Conservation (phyloP, 2,329 filamentous ascomycete species). For the Alternaria metachromatica region DNA sequence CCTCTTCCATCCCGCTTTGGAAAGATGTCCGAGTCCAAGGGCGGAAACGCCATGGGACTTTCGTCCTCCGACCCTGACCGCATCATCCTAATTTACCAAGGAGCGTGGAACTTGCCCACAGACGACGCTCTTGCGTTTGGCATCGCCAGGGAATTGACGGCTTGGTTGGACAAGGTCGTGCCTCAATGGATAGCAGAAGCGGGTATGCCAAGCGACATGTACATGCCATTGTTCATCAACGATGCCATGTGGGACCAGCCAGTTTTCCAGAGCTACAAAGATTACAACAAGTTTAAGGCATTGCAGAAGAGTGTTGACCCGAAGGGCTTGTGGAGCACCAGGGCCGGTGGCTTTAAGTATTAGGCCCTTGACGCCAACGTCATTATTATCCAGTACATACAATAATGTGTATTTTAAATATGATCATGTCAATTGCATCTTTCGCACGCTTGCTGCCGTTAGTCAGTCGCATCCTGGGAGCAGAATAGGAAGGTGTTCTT, state of each 20-base stretch:
- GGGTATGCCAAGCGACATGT: constrained; percentile 19
- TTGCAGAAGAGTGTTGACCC: constrained; percentile 31
- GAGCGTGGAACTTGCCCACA: constrained; percentile 20
- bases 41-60: constrained; percentile 36
- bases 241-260: constrained; percentile 31
- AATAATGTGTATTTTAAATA: background rate
- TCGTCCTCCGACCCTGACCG: constrained; percentile 26
- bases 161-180: constrained; percentile 30
- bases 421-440: background rate
- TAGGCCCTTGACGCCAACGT: background rate
- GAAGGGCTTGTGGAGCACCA: constrained; percentile 25
- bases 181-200: constrained; percentile 32
- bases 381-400: background rate
- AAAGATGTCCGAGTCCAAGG: constrained; percentile 22
- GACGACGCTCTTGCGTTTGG: constrained; percentile 22
- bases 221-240: constrained; percentile 33
- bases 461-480: background rate
- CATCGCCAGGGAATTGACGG: constrained; percentile 25
- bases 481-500: constrained; percentile 13
- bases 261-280: constrained; percentile 28
- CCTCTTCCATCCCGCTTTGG: constrained; percentile 29
- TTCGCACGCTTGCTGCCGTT: background rate
- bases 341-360: constrained; percentile 32
- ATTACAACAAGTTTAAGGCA: constrained; percentile 26
- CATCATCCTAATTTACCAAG: constrained; percentile 30